phyloP scores from a whole-genome alignment of 139 green algal species.

The Chlorella sp. region DNA sequence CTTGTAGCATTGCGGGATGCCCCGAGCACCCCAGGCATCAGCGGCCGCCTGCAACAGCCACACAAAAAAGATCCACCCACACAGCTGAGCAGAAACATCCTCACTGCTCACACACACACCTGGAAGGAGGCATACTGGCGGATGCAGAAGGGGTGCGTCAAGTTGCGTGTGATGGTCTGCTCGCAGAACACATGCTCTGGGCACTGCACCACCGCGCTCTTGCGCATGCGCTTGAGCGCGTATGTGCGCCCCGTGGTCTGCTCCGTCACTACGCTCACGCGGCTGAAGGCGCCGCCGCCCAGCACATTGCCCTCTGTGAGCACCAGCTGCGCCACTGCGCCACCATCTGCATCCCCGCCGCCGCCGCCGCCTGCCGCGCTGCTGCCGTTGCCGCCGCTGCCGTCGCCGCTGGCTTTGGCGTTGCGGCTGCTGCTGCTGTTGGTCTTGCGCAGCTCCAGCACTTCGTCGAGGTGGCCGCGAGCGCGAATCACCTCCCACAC shows the following conservation, averaged over 20 bases:
- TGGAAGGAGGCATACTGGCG: constrained; percentile 96
- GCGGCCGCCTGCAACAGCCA: no score
- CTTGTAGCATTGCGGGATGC: no score
- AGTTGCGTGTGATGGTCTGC: constrained; percentile 94
- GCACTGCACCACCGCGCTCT: constrained; percentile 90
- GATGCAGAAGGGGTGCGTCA: constrained; percentile 95
- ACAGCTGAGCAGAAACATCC: neutral
- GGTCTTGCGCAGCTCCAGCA: constrained; percentile 74
- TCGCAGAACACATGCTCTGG: constrained; percentile 97
- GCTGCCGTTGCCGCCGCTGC: neutral
- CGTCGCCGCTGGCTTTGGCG: neutral
- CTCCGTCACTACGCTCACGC: constrained; percentile 72
- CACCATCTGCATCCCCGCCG: neutral
- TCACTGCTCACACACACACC: neutral
- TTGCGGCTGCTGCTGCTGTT: constrained; percentile 20
- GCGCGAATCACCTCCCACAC: constrained; percentile 88
- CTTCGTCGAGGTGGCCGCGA: constrained; percentile 89
- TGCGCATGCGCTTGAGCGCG: constrained; percentile 96
- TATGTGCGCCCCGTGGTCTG: constrained; percentile 76
- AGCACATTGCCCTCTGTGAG: constrained; percentile 87
- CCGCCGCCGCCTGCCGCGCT: neutral
- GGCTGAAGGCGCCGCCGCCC: constrained; percentile 89
- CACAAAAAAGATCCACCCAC: no score
- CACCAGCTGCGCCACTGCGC: constrained; percentile 54
- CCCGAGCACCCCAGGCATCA: no score